Conservation (phyloP, 148 eudicot genomes). For the Cornus suecica region DNA sequence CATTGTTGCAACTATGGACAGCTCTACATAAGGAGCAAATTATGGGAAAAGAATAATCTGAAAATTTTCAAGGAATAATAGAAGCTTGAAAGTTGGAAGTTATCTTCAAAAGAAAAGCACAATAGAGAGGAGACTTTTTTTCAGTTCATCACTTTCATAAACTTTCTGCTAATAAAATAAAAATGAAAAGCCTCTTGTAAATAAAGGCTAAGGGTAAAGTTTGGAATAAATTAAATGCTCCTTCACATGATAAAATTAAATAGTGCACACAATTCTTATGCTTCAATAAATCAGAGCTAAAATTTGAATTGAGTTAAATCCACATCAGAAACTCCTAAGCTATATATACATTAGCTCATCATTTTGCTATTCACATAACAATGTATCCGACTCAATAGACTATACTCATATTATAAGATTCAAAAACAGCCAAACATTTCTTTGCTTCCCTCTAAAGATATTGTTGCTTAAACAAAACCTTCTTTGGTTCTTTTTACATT, state of each 20-base stretch:
- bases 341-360: too few species aligned
- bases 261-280: not conserved
- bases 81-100: conserved; percentile 1
- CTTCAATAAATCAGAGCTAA: not conserved
- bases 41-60: not conserved
- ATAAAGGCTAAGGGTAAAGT: conserved; percentile 14
- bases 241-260: not conserved
- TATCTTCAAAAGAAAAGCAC: conserved; percentile 13
- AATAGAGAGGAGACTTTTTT: not conserved
- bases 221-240: conserved; percentile 20
- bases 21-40: not conserved
- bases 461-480: conserved; percentile 46
- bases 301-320: not conserved
- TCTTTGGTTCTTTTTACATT: conserved; percentile 24
- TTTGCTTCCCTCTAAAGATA: conserved; percentile 68
- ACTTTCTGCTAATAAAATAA: conserved; percentile 4
- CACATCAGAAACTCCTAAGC: not conserved
- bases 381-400: too few species aligned
- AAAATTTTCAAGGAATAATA: not conserved
- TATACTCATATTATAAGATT: conserved; percentile 12
- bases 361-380: not conserved
- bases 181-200: not conserved
- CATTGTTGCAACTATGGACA: not conserved
- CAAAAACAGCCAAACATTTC: conserved; percentile 22
- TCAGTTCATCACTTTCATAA: not conserved